These are phyloP conservation scores for Calonectria pseudoturangicola DNA, from an alignment of 2,329 filamentous ascomycete species.

Conservation along the genomic window DNA sequence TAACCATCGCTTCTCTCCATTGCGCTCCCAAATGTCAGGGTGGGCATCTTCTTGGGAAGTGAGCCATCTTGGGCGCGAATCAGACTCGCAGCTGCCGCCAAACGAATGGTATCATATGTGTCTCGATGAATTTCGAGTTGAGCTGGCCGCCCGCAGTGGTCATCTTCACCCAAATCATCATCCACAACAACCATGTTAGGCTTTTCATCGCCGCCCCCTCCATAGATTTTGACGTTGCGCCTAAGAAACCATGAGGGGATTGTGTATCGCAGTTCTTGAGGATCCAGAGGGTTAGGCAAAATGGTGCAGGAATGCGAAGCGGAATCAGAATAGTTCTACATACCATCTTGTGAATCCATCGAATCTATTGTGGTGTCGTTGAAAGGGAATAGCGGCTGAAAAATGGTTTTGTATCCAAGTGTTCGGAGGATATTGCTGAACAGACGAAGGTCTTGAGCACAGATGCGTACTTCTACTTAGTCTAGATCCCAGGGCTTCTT, in stretches of 20 bases:
- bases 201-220: background rate
- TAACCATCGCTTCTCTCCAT: background rate
- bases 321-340: too few species aligned
- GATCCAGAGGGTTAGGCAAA: background rate
- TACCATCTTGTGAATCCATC: background rate
- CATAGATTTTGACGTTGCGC: background rate
- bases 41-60: background rate
- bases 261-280: background rate
- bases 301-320: rapidly evolving
- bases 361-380: background rate
- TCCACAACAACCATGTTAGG: background rate
- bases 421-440: background rate
- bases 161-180: background rate
- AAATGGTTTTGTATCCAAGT: background rate
- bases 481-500: background rate
- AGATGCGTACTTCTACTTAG: background rate
- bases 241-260: background rate
- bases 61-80: background rate
- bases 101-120: background rate
- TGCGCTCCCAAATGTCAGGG: background rate
- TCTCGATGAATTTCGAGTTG: background rate
- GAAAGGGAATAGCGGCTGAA: too few species aligned
- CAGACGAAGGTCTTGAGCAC: background rate
- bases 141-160: background rate
- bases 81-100: background rate